Conservation (phyloP, 257 asterid genomes). For the Marsdenia floribunda region DNA sequence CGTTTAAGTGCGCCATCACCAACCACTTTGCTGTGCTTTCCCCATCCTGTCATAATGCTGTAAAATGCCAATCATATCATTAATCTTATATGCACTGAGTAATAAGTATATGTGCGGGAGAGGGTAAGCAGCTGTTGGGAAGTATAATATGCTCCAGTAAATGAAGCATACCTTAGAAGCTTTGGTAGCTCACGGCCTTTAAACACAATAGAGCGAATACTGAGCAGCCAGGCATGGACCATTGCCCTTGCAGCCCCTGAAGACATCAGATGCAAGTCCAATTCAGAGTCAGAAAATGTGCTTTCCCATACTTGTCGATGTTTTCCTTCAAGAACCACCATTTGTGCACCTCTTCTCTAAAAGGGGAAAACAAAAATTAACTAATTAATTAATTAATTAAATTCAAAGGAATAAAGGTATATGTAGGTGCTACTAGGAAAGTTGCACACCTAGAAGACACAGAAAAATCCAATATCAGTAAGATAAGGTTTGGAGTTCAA, state of each 20-base stretch:
- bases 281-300: conserved; percentile 73
- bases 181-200: conserved; percentile 87
- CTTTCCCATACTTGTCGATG: conserved; percentile 83
- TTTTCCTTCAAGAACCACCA: conserved; percentile 84
- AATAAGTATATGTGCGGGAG: background rate
- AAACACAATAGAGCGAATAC: conserved; percentile 57
- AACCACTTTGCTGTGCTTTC: conserved; percentile 92
- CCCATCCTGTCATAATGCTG: conserved; percentile 99
- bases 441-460: background rate
- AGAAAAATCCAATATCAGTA: background rate
- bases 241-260: conserved; percentile 96
- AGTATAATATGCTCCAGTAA: background rate
- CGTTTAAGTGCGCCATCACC: conserved; percentile 85
- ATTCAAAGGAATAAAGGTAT: background rate
- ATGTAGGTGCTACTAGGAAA: background rate
- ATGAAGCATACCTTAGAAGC: conserved; percentile 29
- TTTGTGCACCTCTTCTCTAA: conserved; percentile 85
- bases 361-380: conserved; percentile 4
- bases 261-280: conserved; percentile 93
- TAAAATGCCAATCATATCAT: background rate
- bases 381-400: background rate
- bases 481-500: background rate
- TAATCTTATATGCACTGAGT: background rate
- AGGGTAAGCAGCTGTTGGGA: too few species aligned
- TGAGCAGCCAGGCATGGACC: conserved; percentile 93